These are phyloP conservation scores for Cantharellus cinnabarinus DNA, from an alignment of 768 basidiomycete species.

Conservation along the genomic window DNA sequence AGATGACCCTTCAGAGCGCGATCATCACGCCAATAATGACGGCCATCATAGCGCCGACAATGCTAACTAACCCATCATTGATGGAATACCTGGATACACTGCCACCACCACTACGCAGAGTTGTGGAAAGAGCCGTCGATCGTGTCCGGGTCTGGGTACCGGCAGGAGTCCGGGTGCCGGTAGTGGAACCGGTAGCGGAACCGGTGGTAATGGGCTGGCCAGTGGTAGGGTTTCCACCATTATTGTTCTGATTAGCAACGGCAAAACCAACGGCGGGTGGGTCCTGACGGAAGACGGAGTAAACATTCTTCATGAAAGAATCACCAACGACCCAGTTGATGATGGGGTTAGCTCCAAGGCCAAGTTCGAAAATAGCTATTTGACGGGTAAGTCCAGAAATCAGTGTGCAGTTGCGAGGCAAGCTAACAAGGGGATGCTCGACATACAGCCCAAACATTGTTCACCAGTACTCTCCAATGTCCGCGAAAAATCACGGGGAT, in stretches of 20 bases:
- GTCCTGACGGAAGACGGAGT: conserved; percentile 7
- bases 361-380: too few species aligned
- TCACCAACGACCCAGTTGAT: conserved; percentile 9
- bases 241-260: neutral
- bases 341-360: neutral
- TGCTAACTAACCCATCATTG: neutral
- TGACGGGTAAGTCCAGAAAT: neutral
- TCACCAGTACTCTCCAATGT: neutral
- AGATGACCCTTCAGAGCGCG: too few species aligned
- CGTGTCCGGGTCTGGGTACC: neutral
- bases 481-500: conserved; percentile 5
- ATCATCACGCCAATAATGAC: neutral
- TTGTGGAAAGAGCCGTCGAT: neutral
- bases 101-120: neutral
- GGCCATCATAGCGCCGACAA: neutral
- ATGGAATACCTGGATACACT: neutral
- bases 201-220: neutral
- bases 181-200: neutral
- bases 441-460: conserved; percentile 6
- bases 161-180: neutral
- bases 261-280: conserved; percentile 7
- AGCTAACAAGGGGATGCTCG: too few species aligned
- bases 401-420: neutral
- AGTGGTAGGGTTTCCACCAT: neutral
- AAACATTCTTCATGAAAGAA: conserved; percentile 10